phyloP scores from a whole-genome alignment of 805 yeast genomes.

The Maudiozyma serrabonitensis region DNA sequence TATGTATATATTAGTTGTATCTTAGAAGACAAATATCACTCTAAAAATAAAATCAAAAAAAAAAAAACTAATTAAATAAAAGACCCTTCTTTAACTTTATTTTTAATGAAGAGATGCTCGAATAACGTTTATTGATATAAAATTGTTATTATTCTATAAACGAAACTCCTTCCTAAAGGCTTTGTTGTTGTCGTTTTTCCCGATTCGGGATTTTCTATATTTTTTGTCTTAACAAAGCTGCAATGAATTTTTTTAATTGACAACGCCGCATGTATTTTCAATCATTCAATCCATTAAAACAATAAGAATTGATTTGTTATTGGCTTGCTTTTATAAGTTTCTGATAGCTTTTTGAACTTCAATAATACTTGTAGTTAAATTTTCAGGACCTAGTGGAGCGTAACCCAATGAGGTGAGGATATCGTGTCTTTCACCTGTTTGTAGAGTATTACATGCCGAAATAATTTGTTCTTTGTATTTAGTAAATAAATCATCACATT shows the following conservation, averaged over 20 bases:
- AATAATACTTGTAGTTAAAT: conserved; percentile 4
- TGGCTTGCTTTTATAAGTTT: conserved; percentile 3
- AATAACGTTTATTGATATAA: no score
- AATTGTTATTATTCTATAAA: not conserved
- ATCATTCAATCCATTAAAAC: no score
- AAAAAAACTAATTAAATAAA: no score
- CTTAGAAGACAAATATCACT: no score
- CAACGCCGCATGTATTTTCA: no score
- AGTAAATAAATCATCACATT: conserved; percentile 14
- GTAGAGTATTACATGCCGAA: conserved; percentile 5
- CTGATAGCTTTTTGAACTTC: conserved; percentile 14
- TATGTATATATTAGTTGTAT: no score
- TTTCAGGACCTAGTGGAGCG: conserved; percentile 4
- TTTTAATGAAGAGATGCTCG: no score
- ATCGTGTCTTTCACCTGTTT: conserved; percentile 2
- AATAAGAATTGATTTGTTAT: no score
- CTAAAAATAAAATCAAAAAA: no score
- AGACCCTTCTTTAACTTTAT: no score
- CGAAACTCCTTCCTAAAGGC: not conserved
- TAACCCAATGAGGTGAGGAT: conserved; percentile 7
- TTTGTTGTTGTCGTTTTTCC: not conserved
- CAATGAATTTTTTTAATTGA: no score
- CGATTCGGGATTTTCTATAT: not conserved
- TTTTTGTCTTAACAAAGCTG: not conserved
- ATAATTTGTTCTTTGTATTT: conserved; percentile 5